Evolutionary conservation across 352 stramenopile genomes (phyloP).

Genomic region (Phytophthora vignae): DNA sequence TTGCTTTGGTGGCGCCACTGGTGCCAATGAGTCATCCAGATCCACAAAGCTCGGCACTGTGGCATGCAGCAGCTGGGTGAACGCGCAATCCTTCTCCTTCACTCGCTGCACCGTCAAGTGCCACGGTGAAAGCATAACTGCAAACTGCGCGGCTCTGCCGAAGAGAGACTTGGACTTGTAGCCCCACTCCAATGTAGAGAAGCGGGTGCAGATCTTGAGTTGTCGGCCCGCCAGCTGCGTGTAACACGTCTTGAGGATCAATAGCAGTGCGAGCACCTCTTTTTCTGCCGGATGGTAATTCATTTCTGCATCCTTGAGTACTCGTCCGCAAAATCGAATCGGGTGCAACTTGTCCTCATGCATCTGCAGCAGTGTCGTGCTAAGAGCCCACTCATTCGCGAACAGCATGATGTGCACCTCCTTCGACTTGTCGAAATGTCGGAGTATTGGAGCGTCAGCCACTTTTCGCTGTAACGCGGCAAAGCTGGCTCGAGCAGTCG

Average conservation of each 20-base stretch:
- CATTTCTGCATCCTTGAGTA: slow-evolving; percentile 11
- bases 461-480: neutral
- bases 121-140: slow-evolving; percentile 13
- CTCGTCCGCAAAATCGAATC: slow-evolving; percentile 8
- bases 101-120: slow-evolving; percentile 9
- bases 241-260: slow-evolving; percentile 17
- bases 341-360: slow-evolving; percentile 15
- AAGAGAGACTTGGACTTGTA: slow-evolving; percentile 15
- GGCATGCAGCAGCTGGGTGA: too few species aligned
- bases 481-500: neutral
- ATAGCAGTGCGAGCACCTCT: slow-evolving; percentile 21
- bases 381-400: neutral
- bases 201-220: slow-evolving; percentile 21
- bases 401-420: neutral
- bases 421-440: neutral
- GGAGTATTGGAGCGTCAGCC: neutral
- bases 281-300: slow-evolving; percentile 10
- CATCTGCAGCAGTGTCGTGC: neutral
- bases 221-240: slow-evolving; percentile 5
- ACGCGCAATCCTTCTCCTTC: too few species aligned
- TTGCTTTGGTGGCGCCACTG: slow-evolving; percentile 1
- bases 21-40: too few species aligned
- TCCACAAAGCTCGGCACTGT: too few species aligned
- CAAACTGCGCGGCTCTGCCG: slow-evolving; percentile 11
- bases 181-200: slow-evolving; percentile 30